Conservation (phyloP, 2,329 filamentous ascomycete genomes). For the Acrodontium crateriforme region DNA sequence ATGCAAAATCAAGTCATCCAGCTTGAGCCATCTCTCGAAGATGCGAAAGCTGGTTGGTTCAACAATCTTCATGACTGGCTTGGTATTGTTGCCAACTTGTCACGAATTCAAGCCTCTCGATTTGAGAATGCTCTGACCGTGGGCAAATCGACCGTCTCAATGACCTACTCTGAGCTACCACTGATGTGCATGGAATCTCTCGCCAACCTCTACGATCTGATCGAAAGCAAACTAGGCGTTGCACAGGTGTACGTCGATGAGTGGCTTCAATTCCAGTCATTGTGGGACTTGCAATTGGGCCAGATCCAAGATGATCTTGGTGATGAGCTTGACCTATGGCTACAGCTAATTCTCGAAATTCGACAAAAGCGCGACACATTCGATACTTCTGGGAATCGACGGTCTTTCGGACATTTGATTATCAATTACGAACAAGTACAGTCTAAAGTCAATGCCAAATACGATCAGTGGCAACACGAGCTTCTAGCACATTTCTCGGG, state of each 20-base stretch:
- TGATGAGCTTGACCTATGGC: conserved; percentile 81
- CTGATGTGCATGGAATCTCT: conserved; percentile 69
- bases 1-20: conserved; percentile 99
- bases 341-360: conserved; percentile 93
- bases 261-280: conserved; percentile 95
- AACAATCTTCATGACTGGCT: conserved; percentile 87
- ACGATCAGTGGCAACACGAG: conserved; percentile 98
- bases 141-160: conserved; percentile 38
- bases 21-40: conserved; percentile 83
- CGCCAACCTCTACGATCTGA: conserved; percentile 62
- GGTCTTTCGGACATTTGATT: conserved; percentile 82
- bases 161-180: conserved; percentile 72
- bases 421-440: conserved; percentile 99
- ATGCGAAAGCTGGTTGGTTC: conserved; percentile 86
- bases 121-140: conserved; percentile 77
- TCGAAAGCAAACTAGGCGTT: conserved; percentile 69
- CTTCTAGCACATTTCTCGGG: conserved; percentile 86
- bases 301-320: conserved; percentile 87
- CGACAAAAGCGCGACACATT: conserved; percentile 91
- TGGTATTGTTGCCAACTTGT: conserved; percentile 78
- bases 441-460: conserved; percentile 96
- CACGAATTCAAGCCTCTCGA: conserved; percentile 85
- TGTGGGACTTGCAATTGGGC: conserved; percentile 95
- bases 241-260: conserved; percentile 86
- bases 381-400: conserved; percentile 88